phyloP scores from a whole-genome alignment of 148 eudicot species.

The Dysphania ambrosioides region DNA sequence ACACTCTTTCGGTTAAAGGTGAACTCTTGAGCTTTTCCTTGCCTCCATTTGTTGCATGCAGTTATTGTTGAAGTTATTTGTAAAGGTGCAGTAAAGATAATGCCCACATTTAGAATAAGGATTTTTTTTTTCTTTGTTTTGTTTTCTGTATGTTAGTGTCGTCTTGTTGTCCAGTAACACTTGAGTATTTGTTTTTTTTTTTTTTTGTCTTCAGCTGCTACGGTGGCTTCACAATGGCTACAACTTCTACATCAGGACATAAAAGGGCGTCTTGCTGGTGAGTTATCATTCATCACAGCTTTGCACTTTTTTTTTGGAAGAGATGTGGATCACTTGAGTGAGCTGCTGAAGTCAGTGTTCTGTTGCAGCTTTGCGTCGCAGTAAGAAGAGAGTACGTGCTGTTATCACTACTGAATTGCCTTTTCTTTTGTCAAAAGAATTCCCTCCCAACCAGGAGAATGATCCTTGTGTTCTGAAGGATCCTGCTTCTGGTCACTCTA shows the following conservation, averaged over 20 bases:
- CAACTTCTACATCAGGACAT: slow-evolving; percentile 84
- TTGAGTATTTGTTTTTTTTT: neutral
- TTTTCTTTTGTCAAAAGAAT: slow-evolving; percentile 57
- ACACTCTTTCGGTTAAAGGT: slow-evolving; percentile 83
- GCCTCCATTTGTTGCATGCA: neutral
- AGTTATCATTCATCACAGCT: neutral
- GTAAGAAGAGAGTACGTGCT: slow-evolving; percentile 71
- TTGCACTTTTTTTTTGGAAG: neutral
- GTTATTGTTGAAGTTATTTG: neutral
- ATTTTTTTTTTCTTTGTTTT: neutral
- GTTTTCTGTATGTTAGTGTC: neutral
- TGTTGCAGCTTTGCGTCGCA: slow-evolving; percentile 68
- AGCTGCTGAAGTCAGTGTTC: slow-evolving; percentile 2
- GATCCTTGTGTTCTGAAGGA: slow-evolving; percentile 26
- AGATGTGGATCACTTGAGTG: neutral
- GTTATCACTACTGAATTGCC: slow-evolving; percentile 82
- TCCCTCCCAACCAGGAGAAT: slow-evolving; percentile 52
- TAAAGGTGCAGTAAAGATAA: neutral
- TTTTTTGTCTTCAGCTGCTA: slow-evolving; percentile 67
- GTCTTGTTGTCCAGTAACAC: neutral
- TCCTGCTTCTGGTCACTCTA: slow-evolving; percentile 25
- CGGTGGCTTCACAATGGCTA: slow-evolving; percentile 84
- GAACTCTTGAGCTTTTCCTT: slow-evolving; percentile 7
- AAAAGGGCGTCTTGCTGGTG: slow-evolving; percentile 81
- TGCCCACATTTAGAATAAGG: neutral